A percentile compares a stretch with the other conserved stretches of the same genome.
Conservation (phyloP, 2,329 filamentous ascomycete species). For the Trichothecium roseum region DNA sequence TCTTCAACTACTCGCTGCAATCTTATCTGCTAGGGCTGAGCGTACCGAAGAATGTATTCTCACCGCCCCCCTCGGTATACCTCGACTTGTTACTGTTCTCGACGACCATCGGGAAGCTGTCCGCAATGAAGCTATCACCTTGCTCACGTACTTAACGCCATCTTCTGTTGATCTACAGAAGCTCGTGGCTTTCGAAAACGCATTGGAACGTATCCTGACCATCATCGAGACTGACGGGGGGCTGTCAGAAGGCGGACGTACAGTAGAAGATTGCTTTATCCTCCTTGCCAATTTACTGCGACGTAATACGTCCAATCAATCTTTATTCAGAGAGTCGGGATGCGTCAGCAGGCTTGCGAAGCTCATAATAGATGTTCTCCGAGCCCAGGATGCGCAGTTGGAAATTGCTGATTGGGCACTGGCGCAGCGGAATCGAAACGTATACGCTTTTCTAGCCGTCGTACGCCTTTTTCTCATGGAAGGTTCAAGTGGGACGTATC, state of each 20-base stretch:
- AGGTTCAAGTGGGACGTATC: slow-evolving; percentile 68
- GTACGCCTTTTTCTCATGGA: slow-evolving; percentile 74
- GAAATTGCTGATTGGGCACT: slow-evolving; percentile 65
- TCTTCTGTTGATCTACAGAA: slow-evolving; percentile 86
- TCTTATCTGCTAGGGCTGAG: slow-evolving; percentile 76
- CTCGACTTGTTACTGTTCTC: slow-evolving; percentile 71
- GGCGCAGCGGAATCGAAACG: slow-evolving; percentile 74
- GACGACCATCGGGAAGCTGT: slow-evolving; percentile 82
- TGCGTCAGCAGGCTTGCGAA: slow-evolving; percentile 63
- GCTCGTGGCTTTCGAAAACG: slow-evolving; percentile 88
- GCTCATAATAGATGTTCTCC: slow-evolving; percentile 52
- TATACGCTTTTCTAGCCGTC: slow-evolving; percentile 82
- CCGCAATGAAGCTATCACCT: slow-evolving; percentile 75
- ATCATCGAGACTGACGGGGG: slow-evolving; percentile 77
- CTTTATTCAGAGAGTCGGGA: slow-evolving; percentile 83
- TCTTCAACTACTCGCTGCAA: slow-evolving; percentile 78
- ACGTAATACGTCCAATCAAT: slow-evolving; percentile 85
- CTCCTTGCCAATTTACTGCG: slow-evolving; percentile 81
- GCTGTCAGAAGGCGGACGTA: slow-evolving; percentile 69
- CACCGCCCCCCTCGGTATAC: slow-evolving; percentile 77
- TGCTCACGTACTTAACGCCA: slow-evolving; percentile 81
- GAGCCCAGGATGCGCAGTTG: slow-evolving; percentile 38
- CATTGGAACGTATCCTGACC: slow-evolving; percentile 76
- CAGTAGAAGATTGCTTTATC: slow-evolving; percentile 88
- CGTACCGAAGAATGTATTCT: slow-evolving; percentile 92